Conservation (phyloP, 495 filamentous ascomycete genomes). For the Penicillium longicatenatum region DNA sequence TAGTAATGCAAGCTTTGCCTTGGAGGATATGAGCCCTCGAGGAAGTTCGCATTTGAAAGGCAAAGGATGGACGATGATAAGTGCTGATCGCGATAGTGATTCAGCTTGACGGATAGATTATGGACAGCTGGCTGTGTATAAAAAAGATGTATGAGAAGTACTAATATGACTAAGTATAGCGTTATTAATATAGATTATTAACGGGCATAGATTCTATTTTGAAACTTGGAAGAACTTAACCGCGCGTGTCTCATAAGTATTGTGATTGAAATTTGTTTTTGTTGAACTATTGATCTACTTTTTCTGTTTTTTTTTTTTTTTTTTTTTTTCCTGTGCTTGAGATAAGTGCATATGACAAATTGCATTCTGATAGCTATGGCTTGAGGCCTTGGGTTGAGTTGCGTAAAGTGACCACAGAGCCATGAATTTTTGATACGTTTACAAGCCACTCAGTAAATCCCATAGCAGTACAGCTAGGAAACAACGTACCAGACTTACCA, state of each 20-base stretch:
- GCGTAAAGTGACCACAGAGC: neutral
- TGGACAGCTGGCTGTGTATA: neutral
- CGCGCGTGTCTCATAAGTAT: too few species aligned
- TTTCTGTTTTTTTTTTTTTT: too few species aligned
- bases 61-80: constrained; percentile 15
- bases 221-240: too few species aligned
- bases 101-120: neutral
- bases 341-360: too few species aligned
- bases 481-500: neutral
- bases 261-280: too few species aligned
- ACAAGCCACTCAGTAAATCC: neutral
- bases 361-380: too few species aligned
- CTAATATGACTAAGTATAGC: neutral
- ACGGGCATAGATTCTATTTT: too few species aligned
- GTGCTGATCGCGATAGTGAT: constrained; percentile 7
- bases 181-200: too few species aligned
- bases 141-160: neutral
- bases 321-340: too few species aligned
- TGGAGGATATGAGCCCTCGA: constrained; percentile 2
- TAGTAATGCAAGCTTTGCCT: constrained; percentile 8
- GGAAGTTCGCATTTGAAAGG: constrained; percentile 12
- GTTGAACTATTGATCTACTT: too few species aligned
- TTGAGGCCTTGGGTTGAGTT: neutral
- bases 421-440: neutral
- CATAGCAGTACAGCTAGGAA: neutral